Conservation (phyloP, 164 flowering plant species). For the Annona cherimola region DNA sequence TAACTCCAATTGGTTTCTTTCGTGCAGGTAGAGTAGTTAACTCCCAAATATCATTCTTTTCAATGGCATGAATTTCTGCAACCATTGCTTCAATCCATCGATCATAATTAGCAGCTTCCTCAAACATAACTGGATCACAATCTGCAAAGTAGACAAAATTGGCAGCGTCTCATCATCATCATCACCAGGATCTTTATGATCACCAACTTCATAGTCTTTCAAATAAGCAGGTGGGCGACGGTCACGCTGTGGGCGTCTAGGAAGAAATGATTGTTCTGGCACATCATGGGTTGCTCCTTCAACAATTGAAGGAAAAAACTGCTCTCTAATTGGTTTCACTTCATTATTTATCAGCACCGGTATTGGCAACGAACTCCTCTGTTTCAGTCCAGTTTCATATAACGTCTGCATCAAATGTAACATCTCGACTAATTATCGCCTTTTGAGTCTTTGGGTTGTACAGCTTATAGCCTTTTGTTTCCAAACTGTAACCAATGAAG, state of each 20-base stretch:
- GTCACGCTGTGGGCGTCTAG: background rate
- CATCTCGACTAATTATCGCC: background rate
- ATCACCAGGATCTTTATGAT: background rate
- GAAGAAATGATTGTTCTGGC: background rate
- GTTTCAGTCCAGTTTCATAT: background rate
- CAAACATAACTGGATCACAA: background rate
- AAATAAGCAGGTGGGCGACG: background rate
- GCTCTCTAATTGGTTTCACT: background rate
- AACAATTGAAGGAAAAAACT: background rate
- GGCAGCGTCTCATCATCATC: background rate
- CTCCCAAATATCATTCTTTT: slow-evolving; percentile 3
- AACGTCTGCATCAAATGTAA: background rate
- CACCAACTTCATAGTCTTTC: background rate
- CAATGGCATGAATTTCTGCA: slow-evolving; percentile 2
- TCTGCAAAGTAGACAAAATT: background rate
- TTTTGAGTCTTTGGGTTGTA: background rate
- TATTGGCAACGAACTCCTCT: background rate
- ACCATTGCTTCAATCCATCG: background rate
- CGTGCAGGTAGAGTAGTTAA: background rate
- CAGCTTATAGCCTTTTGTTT: slow-evolving; percentile 1
- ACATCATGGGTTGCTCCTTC: background rate
- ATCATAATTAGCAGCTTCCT: background rate
- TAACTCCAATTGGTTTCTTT: background rate
- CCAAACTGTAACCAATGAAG: slow-evolving; percentile 1
- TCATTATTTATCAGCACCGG: background rate